These are phyloP conservation scores for Spizellomyces sp. DNA, from an alignment of 192 early-diverging fungal genomes.

Conservation along the genomic window DNA sequence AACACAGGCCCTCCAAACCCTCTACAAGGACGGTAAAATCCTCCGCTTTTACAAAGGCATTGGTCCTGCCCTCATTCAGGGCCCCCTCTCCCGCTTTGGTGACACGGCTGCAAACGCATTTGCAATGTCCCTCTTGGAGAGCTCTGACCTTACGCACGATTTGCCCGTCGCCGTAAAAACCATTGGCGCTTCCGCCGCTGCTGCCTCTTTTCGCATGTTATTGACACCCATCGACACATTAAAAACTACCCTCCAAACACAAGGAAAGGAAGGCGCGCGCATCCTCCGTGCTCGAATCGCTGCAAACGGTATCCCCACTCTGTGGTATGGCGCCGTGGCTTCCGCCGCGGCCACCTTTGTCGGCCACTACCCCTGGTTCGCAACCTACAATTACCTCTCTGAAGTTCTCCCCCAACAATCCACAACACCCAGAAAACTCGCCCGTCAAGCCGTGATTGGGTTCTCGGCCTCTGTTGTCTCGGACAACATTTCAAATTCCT, in stretches of 20 bases:
- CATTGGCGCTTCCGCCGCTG: conserved; percentile 36
- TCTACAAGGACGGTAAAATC: conserved; percentile 51
- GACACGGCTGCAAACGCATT: conserved; percentile 52
- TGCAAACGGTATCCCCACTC: conserved; percentile 37
- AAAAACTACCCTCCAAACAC: conserved; percentile 49
- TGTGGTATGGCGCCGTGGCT: conserved; percentile 48
- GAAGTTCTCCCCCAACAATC: conserved; percentile 42
- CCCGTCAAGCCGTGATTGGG: conserved; percentile 44
- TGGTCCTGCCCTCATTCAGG: conserved; percentile 45
- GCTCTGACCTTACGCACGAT: conserved; percentile 22
- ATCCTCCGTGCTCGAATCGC: conserved; percentile 30
- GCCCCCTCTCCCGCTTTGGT: conserved; percentile 47
- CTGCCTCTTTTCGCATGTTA: conserved; percentile 46
- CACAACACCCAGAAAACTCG: conserved; percentile 33
- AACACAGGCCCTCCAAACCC: conserved; percentile 25
- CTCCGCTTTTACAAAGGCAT: conserved; percentile 48
- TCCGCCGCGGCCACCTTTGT: conserved; percentile 45
- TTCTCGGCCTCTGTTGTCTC: conserved; percentile 39
- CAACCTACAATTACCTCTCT: conserved; percentile 41
- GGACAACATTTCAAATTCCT: conserved; percentile 44
- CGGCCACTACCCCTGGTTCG: conserved; percentile 50
- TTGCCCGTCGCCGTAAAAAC: conserved; percentile 45
- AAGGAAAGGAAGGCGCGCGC: conserved; percentile 31
- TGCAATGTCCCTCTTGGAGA: conserved; percentile 41
- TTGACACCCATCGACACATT: conserved; percentile 47